Evolutionary conservation across 345 rosid species (phyloP).

Genomic region (Acer saccharum): DNA sequence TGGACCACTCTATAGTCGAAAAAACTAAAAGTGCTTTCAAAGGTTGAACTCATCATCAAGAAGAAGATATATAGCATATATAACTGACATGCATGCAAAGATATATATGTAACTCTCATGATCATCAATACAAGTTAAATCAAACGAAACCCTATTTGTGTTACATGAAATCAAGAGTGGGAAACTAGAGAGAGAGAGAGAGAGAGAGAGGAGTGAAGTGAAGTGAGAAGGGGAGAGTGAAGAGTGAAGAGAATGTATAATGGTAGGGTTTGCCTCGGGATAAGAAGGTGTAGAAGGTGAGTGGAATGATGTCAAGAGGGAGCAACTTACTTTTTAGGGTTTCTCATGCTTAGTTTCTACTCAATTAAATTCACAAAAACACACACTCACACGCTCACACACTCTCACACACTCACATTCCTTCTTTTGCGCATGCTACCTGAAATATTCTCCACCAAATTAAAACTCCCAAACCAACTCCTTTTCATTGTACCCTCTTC

Average conservation of each 20-base stretch:
- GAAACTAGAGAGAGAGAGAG: background rate
- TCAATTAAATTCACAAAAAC: constrained; percentile 34
- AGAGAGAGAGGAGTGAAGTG: background rate
- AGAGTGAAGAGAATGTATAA: constrained; percentile 33
- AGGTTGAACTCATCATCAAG: background rate
- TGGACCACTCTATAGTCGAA: background rate
- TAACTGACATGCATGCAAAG: constrained; percentile 3
- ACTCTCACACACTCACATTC: constrained; percentile 8
- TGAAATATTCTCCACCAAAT: constrained; percentile 42
- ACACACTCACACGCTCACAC: background rate
- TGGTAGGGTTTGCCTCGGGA: constrained; percentile 60
- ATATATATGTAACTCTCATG: background rate
- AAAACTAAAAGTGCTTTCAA: background rate
- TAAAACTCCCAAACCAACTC: constrained; percentile 26
- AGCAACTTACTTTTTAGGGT: constrained; percentile 59
- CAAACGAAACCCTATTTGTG: constrained; percentile 8
- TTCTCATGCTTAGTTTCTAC: constrained; percentile 60
- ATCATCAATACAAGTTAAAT: background rate
- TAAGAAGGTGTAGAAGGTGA: constrained; percentile 59
- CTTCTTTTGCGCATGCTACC: constrained; percentile 50
- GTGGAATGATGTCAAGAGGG: constrained; percentile 65
- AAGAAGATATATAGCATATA: background rate
- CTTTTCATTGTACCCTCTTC: constrained; percentile 35
- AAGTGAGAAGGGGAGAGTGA: constrained; percentile 24
- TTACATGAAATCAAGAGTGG: constrained; percentile 1